Evolutionary conservation across 208 protist species (phyloP).

Genomic region (Trypanosoma platydactyli): DNA sequence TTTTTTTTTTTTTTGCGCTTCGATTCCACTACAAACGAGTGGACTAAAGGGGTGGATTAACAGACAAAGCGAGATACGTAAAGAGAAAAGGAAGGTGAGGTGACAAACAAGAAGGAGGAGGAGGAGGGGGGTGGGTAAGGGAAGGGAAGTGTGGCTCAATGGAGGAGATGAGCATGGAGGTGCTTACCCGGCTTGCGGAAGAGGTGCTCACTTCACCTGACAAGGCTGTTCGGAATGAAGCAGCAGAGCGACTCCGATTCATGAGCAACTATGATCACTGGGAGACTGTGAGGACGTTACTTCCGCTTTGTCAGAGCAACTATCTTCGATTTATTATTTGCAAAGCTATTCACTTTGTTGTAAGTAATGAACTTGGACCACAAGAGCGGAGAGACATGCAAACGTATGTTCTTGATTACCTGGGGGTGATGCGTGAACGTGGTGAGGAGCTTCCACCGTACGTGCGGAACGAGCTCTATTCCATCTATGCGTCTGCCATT

Average conservation of each 20-base stretch:
- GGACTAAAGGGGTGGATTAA: neutral
- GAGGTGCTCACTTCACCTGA: constrained; percentile 56
- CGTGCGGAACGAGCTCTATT: constrained; percentile 63
- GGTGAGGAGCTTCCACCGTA: constrained; percentile 61
- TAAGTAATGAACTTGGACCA: constrained; percentile 85
- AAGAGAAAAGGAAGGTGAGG: neutral
- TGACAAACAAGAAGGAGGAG: constrained; percentile 8
- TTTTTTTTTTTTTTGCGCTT: constrained; percentile 1
- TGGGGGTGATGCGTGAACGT: constrained; percentile 30
- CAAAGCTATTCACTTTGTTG: constrained; percentile 84
- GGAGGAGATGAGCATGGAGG: constrained; percentile 35
- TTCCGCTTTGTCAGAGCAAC: constrained; percentile 54
- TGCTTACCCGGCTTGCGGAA: constrained; percentile 36
- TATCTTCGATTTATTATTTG: constrained; percentile 81
- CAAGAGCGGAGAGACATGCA: constrained; percentile 74
- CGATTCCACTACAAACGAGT: no score
- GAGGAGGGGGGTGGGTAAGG: neutral
- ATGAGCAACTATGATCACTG: constrained; percentile 83
- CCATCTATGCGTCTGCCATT: constrained; percentile 66
- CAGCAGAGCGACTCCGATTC: constrained; percentile 64
- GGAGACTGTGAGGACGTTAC: constrained; percentile 59
- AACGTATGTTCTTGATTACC: constrained; percentile 61
- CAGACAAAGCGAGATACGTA: constrained; percentile 7
- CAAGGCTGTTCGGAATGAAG: constrained; percentile 52
- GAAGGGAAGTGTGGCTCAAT: constrained; percentile 5